A percentile compares a stretch with the other conserved stretches of the same genome.
phyloP scores from a whole-genome alignment of 2,329 filamentous ascomycete species.

The Aspergillus sergii region DNA sequence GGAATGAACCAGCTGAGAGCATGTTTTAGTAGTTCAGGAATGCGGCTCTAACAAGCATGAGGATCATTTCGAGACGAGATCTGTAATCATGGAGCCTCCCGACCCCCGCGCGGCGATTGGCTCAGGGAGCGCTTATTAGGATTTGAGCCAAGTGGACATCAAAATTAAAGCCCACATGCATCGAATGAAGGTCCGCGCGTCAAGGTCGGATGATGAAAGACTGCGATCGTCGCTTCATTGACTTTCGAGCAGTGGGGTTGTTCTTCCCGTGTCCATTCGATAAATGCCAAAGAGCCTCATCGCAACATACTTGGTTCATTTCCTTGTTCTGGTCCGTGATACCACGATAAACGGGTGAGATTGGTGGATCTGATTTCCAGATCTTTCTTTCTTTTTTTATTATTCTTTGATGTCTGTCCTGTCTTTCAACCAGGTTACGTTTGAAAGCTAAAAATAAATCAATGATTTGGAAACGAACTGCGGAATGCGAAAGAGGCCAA shows the following conservation, averaged over 20 bases:
- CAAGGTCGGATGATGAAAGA: neutral
- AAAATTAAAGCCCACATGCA: slow-evolving; percentile 1
- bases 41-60: slow-evolving; percentile 6
- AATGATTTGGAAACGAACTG: neutral
- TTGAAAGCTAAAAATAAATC: neutral
- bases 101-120: neutral
- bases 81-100: neutral
- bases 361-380: neutral
- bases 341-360: neutral
- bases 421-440: too few species aligned
- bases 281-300: neutral
- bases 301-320: neutral
- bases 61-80: neutral
- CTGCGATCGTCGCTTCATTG: neutral
- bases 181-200: slow-evolving; percentile 4
- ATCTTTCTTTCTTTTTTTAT: too few species aligned
- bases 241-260: neutral
- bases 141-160: neutral
- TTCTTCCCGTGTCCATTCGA: neutral
- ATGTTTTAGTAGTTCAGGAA: slow-evolving; percentile 4
- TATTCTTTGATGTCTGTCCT: too few species aligned
- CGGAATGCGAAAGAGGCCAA: neutral
- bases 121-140: neutral
- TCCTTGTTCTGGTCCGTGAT: neutral
- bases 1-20: neutral